Evolutionary conservation across 441 rosid species (phyloP), one percentile per base, ranked within the genome.

Genomic region (Eugenia klotzschiana): DNA sequence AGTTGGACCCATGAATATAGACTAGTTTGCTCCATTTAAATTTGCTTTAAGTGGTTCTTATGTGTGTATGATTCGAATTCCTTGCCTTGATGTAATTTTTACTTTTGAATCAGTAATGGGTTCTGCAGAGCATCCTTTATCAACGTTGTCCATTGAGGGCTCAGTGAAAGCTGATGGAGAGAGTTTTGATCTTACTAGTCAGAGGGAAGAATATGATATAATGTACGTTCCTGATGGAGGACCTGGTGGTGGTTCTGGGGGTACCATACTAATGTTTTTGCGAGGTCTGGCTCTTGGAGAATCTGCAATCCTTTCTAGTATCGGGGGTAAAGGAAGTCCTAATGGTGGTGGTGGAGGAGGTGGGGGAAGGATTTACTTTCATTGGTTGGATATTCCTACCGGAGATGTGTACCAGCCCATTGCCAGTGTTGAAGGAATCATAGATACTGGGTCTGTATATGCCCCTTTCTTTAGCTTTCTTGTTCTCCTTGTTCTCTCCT

Each of bases 201-300:
- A 82, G 87, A 80, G 74, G 80, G 85, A 89, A 82, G 49, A 87
- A 46, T 69, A 58, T 74, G 53, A 86, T 81, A 40, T 83, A 46
- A 81, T 26, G 49, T 82, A 92, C 84, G 86, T 81, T 81, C 88
- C 91, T 64, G 84, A 29, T 83, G 84, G 90, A 56, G 92, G 90
- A 85, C 97, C 98, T 81, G 99, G 99, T 37, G 99, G 98, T 87
- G 99, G 98, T 85, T 95, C 99, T 57, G 99, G 99, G 74, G 99
- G 99, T 90, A 92, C 98, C 77, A 86, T 98, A 69, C 93, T 98
- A 84, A 80, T 96, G 88, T 98, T 98, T 88, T 86, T 96, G 90
- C 92, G 87, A 29, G 85, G 90, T 10, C 89, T 98, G 85, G 90
- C 88, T 87, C 86, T 95, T 86, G 91, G 90, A 15, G 91, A 91